phyloP scores from a whole-genome alignment of 768 basidiomycete genomes.

The Coprinopsis cinerea region DNA sequence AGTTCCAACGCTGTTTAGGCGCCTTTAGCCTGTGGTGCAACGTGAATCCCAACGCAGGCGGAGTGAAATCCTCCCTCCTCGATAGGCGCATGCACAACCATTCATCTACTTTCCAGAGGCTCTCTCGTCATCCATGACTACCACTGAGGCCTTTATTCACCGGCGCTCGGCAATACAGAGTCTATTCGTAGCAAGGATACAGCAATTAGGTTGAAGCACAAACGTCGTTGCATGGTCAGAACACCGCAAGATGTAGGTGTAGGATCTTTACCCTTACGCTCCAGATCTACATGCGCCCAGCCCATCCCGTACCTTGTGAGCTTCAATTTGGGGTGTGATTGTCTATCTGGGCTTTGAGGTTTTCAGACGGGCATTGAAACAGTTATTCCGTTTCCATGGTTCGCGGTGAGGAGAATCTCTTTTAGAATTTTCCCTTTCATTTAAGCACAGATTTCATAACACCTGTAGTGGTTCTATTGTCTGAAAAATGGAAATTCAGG shows the following conservation, averaged over 20 bases:
- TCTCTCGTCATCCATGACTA: too few species aligned
- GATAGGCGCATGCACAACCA: neutral
- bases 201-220: conserved; percentile 1
- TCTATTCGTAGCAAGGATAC: conserved; percentile 3
- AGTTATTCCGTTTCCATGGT: neutral
- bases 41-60: too few species aligned
- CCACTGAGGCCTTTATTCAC: conserved; percentile 5
- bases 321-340: neutral
- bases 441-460: neutral
- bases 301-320: neutral
- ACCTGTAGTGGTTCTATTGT: neutral
- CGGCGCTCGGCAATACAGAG: conserved; percentile 6
- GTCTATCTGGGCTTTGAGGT: neutral
- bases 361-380: neutral
- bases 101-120: too few species aligned
- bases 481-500: neutral
- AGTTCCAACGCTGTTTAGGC: neutral
- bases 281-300: neutral
- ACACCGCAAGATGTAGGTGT: neutral
- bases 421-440: conserved; percentile 5
- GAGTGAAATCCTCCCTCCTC: neutral
- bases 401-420: conserved; percentile 4
- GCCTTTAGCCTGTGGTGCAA: neutral
- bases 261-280: neutral
- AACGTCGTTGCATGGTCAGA: neutral